A percentile compares a stretch with the other conserved stretches of the same genome.
phyloP scores from a whole-genome alignment of 2,329 filamentous ascomycete species.

The Exserohilum rostratum region DNA sequence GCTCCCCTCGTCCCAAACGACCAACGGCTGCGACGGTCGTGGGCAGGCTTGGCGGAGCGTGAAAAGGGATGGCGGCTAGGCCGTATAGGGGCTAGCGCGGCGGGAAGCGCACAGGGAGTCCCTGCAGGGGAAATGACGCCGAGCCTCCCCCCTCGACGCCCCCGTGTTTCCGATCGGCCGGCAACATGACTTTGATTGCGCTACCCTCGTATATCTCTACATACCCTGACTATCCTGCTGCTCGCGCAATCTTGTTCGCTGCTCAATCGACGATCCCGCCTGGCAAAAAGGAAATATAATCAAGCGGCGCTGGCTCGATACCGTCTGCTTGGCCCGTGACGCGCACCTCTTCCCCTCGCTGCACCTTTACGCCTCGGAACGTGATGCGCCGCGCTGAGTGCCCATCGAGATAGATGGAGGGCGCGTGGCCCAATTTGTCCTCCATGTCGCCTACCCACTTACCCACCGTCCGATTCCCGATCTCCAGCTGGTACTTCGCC shows the following conservation, averaged over 20 bases:
- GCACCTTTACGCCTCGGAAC: conserved; percentile 59
- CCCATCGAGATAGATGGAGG: conserved; percentile 65
- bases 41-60: conserved; percentile 11
- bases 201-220: background rate
- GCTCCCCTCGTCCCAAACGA: conserved; percentile 7
- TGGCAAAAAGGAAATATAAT: conserved; percentile 70
- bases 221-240: background rate
- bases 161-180: conserved; percentile 2
- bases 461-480: conserved; percentile 62
- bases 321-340: conserved; percentile 66
- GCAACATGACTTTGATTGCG: conserved; percentile 1
- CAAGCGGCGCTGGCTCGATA: conserved; percentile 67
- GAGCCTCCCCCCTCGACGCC: background rate
- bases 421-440: conserved; percentile 63
- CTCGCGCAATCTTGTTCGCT: background rate
- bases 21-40: conserved; percentile 17
- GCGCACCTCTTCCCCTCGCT: conserved; percentile 59
- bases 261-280: conserved; percentile 62
- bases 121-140: conserved; percentile 20
- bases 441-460: conserved; percentile 67
- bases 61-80: conserved; percentile 4
- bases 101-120: conserved; percentile 10
- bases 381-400: conserved; percentile 69
- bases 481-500: conserved; percentile 60
- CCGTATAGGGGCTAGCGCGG: conserved; percentile 4